A percentile compares a stretch with the other conserved stretches of the same genome.
phyloP scores from a whole-genome alignment of 805 yeast species.

The Lachancea lanzarotensis region DNA sequence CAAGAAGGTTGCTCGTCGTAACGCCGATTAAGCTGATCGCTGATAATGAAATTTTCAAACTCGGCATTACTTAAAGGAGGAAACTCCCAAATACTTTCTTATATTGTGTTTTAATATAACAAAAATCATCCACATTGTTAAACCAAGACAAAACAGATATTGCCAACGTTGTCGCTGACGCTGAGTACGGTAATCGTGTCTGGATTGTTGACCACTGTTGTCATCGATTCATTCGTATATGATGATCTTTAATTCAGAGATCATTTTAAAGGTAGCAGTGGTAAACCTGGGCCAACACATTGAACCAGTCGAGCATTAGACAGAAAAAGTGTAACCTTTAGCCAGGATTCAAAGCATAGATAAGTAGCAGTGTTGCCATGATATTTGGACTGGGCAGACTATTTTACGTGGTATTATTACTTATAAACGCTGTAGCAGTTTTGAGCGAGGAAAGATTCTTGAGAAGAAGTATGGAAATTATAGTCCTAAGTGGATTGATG shows the following conservation, averaged over 20 bases:
- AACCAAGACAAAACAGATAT: not conserved
- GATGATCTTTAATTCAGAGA: no score
- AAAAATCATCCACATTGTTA: constrained; percentile 7
- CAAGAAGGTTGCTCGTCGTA: constrained; percentile 86
- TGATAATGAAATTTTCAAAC: not conserved
- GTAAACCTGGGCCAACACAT: not conserved
- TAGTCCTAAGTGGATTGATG: no score
- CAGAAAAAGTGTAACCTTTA: not conserved
- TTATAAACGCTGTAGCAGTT: constrained; percentile 70
- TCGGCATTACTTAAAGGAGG: constrained; percentile 4
- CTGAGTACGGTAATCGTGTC: no score
- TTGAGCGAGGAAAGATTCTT: constrained; percentile 75
- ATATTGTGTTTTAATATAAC: constrained; percentile 11
- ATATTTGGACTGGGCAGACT: constrained; percentile 59
- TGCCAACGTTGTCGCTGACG: not conserved
- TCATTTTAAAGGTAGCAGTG: no score
- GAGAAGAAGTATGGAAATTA: constrained; percentile 46
- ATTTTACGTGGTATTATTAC: constrained; percentile 46
- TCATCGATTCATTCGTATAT: no score
- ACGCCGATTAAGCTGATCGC: constrained; percentile 55
- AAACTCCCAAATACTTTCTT: constrained; percentile 6
- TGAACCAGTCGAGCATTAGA: not conserved
- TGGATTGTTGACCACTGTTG: no score
- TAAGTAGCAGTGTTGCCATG: constrained; percentile 13
- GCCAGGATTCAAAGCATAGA: not conserved